phyloP scores from a whole-genome alignment of 2,329 filamentous ascomycete genomes.

The Cladosporium sp. region DNA sequence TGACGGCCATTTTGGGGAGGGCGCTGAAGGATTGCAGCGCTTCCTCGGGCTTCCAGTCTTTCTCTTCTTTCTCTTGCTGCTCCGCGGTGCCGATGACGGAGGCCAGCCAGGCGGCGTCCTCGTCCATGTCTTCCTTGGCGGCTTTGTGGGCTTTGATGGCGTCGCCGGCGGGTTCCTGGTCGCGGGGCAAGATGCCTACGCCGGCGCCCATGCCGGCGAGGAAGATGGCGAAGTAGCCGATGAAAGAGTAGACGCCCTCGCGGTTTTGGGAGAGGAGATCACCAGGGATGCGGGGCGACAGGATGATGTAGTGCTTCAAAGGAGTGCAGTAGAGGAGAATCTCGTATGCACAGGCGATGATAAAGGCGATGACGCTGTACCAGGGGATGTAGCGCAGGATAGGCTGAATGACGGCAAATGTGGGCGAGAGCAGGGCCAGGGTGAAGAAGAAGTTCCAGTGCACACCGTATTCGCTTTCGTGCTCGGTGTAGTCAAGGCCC shows the following conservation, averaged over 20 bases:
- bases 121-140: slow-evolving; percentile 25
- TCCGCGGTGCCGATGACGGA: slow-evolving; percentile 27
- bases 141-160: slow-evolving; percentile 4
- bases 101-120: slow-evolving; percentile 34
- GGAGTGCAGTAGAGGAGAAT: slow-evolving; percentile 65
- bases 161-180: slow-evolving; percentile 23
- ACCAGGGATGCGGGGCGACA: slow-evolving; percentile 61
- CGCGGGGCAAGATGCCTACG: slow-evolving; percentile 67
- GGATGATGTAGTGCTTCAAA: slow-evolving; percentile 76
- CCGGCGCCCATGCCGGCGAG: slow-evolving; percentile 82
- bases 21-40: slow-evolving; percentile 7
- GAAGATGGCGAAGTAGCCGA: slow-evolving; percentile 92
- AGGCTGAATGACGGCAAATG: slow-evolving; percentile 77
- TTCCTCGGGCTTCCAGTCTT: slow-evolving; percentile 12
- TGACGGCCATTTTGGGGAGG: slow-evolving; percentile 23
- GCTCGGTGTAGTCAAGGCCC: slow-evolving; percentile 90
- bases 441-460: slow-evolving; percentile 99
- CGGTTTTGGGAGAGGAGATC: slow-evolving; percentile 83
- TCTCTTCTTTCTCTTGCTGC: slow-evolving; percentile 12
- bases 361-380: slow-evolving; percentile 68
- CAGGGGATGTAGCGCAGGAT: slow-evolving; percentile 66
- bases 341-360: slow-evolving; percentile 68
- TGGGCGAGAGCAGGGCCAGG: slow-evolving; percentile 78
- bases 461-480: slow-evolving; percentile 94
- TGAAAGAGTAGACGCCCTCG: slow-evolving; percentile 91